Percentiles rank a stretch among this genome's conserved stretches.
phyloP scores from a whole-genome alignment of 2,329 filamentous ascomycete genomes.

The Penicillium crustosum region DNA sequence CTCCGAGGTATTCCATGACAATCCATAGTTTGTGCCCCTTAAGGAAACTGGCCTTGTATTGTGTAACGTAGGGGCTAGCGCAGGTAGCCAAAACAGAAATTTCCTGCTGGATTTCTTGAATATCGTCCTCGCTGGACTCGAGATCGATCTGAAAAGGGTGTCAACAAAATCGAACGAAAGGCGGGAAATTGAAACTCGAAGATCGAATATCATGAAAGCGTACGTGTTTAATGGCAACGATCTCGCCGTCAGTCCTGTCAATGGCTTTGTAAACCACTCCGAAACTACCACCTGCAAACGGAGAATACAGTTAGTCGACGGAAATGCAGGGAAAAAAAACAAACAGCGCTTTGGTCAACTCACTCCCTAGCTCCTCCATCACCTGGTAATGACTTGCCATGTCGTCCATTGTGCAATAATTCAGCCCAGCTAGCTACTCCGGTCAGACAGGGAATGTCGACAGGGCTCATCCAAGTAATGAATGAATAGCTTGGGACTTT shows the following conservation, averaged over 20 bases:
- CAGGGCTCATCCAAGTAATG: conserved; percentile 13
- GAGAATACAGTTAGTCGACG: conserved; percentile 17
- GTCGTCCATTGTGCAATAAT: conserved; percentile 40
- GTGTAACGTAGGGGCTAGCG: conserved; percentile 87
- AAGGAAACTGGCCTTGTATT: conserved; percentile 96
- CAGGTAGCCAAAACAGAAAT: conserved; percentile 95
- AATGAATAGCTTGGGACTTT: conserved; percentile 11
- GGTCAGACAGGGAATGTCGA: conserved; percentile 18
- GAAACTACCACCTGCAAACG: conserved; percentile 77
- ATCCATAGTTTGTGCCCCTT: conserved; percentile 98
- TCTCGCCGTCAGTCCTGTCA: conserved; percentile 83
- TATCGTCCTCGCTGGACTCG: conserved; percentile 97
- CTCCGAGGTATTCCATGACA: conserved; percentile 96
- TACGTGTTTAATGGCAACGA: conserved; percentile 96
- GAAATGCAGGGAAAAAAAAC: not conserved
- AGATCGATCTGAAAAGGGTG: conserved; percentile 75
- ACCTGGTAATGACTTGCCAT: conserved; percentile 90
- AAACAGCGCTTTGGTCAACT: conserved; percentile 43
- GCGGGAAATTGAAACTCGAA: not conserved
- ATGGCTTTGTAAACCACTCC: conserved; percentile 97
- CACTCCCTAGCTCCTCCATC: conserved; percentile 92
- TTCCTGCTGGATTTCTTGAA: conserved; percentile 96
- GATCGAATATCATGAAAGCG: conserved; percentile 33
- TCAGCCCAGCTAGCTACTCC: conserved; percentile 20
- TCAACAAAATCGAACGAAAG: conserved; percentile 14